A percentile compares a stretch with the other conserved stretches of the same genome.
These are phyloP conservation scores for Pelargonium fulgidum DNA, from an alignment of 441 rosid genomes.

Conservation along the genomic window DNA sequence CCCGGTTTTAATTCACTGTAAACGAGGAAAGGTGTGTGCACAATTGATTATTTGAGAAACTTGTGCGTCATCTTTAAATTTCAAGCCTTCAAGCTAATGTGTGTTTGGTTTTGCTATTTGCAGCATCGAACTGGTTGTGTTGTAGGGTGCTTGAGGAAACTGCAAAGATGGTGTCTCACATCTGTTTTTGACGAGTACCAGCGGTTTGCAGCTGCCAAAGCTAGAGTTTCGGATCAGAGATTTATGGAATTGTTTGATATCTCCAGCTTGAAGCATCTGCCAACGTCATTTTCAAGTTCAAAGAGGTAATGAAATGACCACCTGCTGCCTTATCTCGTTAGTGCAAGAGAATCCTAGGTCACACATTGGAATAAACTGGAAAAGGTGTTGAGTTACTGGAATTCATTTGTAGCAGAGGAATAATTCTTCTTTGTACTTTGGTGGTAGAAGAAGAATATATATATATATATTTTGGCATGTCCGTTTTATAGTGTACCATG, in stretches of 20 bases:
- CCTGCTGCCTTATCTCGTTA: conserved; percentile 22
- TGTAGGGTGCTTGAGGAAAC: conserved; percentile 62
- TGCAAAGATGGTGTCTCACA: conserved; percentile 59
- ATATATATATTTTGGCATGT: conserved; percentile 8
- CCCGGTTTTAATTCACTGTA: conserved; percentile 64
- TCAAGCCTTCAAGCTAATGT: conserved; percentile 4
- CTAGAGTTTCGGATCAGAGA: conserved; percentile 63
- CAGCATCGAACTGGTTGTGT: conserved; percentile 69
- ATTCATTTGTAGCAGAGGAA: conserved; percentile 32
- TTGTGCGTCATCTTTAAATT: conserved; percentile 5
- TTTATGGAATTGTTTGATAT: conserved; percentile 59
- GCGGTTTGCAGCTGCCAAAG: conserved; percentile 65
- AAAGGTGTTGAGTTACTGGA: conserved; percentile 37
- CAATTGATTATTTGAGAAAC: neutral
- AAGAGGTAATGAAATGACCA: conserved; percentile 33
- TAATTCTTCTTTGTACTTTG: conserved; percentile 24
- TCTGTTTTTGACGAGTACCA: conserved; percentile 58
- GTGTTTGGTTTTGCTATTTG: conserved; percentile 15
- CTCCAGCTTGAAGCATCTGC: conserved; percentile 47
- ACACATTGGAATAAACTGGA: conserved; percentile 33
- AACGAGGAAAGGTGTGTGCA: conserved; percentile 57
- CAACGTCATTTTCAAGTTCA: conserved; percentile 62
- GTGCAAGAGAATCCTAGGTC: conserved; percentile 25
- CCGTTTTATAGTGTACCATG: neutral
- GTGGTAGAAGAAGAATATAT: conserved; percentile 18